Percentiles rank a stretch among this genome's conserved stretches.
These are phyloP conservation scores for Tremella mesenterica DNA, from an alignment of 768 basidiomycete genomes.

Conservation along the genomic window DNA sequence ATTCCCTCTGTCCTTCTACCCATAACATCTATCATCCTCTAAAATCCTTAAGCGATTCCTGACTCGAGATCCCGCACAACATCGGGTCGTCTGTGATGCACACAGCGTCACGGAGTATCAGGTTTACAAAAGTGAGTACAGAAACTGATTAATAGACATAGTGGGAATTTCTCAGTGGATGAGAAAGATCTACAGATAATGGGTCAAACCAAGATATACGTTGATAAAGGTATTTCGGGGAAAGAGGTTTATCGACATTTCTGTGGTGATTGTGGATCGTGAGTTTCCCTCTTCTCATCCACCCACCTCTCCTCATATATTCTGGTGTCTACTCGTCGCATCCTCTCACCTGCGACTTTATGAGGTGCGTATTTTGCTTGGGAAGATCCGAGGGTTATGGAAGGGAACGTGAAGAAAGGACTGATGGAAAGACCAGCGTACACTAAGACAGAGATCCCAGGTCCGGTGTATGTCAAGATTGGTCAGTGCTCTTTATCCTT, in stretches of 20 bases:
- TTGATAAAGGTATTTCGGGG: slow-evolving; percentile 5
- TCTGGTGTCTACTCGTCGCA: neutral
- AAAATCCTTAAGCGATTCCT: too few relatives aligned
- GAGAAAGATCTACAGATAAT: slow-evolving; percentile 1
- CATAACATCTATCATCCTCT: too few relatives aligned
- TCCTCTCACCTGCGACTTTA: neutral
- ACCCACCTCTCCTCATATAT: neutral
- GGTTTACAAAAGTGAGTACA: neutral
- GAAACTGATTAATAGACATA: neutral
- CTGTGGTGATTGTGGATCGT: slow-evolving; percentile 16
- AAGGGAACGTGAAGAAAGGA: neutral
- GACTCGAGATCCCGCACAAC: too few relatives aligned
- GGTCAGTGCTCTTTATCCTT: neutral
- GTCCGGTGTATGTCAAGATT: slow-evolving; percentile 3
- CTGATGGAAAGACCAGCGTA: slow-evolving; percentile 2
- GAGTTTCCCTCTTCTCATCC: slow-evolving; percentile 1
- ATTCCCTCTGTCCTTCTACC: too few relatives aligned
- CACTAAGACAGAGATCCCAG: neutral
- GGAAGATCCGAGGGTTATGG: neutral
- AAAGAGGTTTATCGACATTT: slow-evolving; percentile 7
- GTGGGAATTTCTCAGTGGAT: slow-evolving; percentile 6
- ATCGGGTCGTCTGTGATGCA: too few relatives aligned
- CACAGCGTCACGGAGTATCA: too few relatives aligned
- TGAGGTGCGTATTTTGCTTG: neutral
- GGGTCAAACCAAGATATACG: slow-evolving; percentile 5